phyloP scores from a whole-genome alignment of 306 rosid genomes.

The Cajanus cajan region DNA sequence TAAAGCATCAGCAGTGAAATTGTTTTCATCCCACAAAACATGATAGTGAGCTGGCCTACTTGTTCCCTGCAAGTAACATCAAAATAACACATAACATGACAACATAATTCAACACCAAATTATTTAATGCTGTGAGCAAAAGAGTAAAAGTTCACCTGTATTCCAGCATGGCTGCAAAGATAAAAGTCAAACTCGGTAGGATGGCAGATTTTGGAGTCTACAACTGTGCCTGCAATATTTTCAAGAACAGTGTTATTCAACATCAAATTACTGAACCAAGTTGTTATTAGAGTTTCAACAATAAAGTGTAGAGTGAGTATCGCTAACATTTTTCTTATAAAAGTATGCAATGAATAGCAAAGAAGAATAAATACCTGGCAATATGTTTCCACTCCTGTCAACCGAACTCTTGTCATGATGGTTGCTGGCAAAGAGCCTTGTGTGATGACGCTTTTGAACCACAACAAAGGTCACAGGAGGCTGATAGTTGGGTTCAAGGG shows the following conservation, averaged over 20 bases:
- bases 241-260: not conserved
- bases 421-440: conserved; percentile 84
- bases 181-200: conserved; percentile 95
- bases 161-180: conserved; percentile 95
- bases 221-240: conserved; percentile 80
- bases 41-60: conserved; percentile 99
- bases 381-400: conserved; percentile 89
- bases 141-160: conserved; percentile 53
- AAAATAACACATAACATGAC: not conserved
- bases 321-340: no score
- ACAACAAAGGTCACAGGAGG: conserved; percentile 98
- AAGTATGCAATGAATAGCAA: not conserved
- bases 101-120: not conserved
- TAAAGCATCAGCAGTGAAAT: conserved; percentile 84
- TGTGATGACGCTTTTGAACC: conserved; percentile 96
- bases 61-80: conserved; percentile 61
- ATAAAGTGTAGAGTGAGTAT: no score
- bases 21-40: conserved; percentile 93
- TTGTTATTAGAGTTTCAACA: no score
- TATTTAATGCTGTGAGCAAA: not conserved
- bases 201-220: conserved; percentile 94
- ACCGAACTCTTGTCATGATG: conserved; percentile 61
- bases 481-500: conserved; percentile 91
- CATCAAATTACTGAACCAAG: not conserved
- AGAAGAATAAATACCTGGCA: conserved; percentile 59